Evolutionary conservation across 208 protist genomes (phyloP).

Genomic region (Crithidia bombi): DNA sequence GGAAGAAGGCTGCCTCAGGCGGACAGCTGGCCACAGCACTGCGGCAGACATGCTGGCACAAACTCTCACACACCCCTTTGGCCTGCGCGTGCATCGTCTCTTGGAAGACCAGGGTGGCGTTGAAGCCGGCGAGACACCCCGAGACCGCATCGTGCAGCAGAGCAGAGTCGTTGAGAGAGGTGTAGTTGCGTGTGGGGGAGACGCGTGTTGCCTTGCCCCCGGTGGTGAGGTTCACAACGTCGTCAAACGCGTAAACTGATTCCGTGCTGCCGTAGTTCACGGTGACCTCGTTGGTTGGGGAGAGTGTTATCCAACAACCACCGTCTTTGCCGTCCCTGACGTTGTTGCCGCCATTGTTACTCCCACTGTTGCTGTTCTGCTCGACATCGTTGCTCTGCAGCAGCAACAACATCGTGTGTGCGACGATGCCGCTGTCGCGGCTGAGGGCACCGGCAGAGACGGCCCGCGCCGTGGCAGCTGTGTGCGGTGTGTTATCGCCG

Average conservation of each 20-base stretch:
- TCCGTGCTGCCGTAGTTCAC: conserved; percentile 10
- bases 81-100: conserved; percentile 23
- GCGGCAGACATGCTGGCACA: conserved; percentile 29
- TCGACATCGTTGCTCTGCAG: background rate
- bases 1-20: conserved; percentile 30
- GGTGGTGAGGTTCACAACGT: conserved; percentile 15
- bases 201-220: background rate
- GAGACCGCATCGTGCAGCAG: conserved; percentile 29
- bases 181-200: conserved; percentile 21
- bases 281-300: conserved; percentile 15
- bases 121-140: conserved; percentile 35
- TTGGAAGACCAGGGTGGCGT: conserved; percentile 39
- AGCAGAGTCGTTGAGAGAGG: background rate
- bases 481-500: too few species aligned
- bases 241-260: conserved; percentile 33
- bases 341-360: background rate
- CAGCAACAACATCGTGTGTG: conserved; percentile 25
- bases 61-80: conserved; percentile 15
- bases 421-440: conserved; percentile 27
- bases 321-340: background rate
- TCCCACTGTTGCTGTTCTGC: background rate
- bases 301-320: conserved; percentile 1
- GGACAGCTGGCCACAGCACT: conserved; percentile 18
- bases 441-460: conserved; percentile 14
- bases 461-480: background rate